Conservation (phyloP, 352 stramenopile genomes). For the Phytophthora capsici region DNA sequence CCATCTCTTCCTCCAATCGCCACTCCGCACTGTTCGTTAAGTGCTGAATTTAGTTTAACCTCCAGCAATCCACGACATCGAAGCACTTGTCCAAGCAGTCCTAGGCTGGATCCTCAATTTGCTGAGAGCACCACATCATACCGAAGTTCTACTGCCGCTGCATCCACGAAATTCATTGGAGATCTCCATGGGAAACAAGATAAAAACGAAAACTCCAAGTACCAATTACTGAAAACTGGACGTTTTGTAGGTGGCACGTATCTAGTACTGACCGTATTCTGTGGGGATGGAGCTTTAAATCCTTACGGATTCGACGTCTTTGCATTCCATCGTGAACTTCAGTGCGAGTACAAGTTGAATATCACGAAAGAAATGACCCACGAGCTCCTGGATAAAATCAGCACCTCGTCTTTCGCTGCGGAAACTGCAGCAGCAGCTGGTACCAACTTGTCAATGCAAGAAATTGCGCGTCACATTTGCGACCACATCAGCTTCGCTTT, state of each 20-base stretch:
- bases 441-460: slow-evolving; percentile 76
- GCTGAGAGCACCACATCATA: slow-evolving; percentile 8
- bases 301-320: slow-evolving; percentile 78
- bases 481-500: slow-evolving; percentile 61
- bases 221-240: slow-evolving; percentile 70
- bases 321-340: slow-evolving; percentile 51
- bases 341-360: slow-evolving; percentile 56
- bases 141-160: slow-evolving; percentile 20
- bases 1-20: slow-evolving; percentile 66
- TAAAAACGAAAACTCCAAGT: slow-evolving; percentile 42
- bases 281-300: slow-evolving; percentile 63
- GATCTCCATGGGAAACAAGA: slow-evolving; percentile 38
- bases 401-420: slow-evolving; percentile 59
- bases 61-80: slow-evolving; percentile 1
- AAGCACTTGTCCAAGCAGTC: slow-evolving; percentile 10
- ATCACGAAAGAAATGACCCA: slow-evolving; percentile 73
- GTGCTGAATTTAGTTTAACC: slow-evolving; percentile 8
- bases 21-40: slow-evolving; percentile 32
- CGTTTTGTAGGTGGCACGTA: slow-evolving; percentile 73
- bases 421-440: slow-evolving; percentile 64
- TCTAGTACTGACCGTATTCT: slow-evolving; percentile 73
- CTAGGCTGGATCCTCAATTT: slow-evolving; percentile 5
- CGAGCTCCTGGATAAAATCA: slow-evolving; percentile 60
- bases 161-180: slow-evolving; percentile 39
- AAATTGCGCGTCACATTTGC: slow-evolving; percentile 68